Conservation (phyloP, 768 basidiomycete genomes). For the Rossbeevera mucosa region DNA sequence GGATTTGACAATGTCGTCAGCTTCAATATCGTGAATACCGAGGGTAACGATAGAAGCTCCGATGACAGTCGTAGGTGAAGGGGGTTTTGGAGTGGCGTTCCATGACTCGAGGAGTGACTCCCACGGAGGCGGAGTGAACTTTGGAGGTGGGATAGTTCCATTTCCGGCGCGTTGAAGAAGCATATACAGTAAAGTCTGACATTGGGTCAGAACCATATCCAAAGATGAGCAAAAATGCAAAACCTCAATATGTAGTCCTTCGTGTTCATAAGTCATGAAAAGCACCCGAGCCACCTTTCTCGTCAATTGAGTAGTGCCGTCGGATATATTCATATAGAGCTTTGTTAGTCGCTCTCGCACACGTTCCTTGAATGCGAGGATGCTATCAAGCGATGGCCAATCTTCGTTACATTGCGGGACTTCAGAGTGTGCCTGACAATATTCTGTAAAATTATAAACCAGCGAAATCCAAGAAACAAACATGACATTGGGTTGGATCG, state of each 20-base stretch:
- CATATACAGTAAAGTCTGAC: conserved; percentile 88
- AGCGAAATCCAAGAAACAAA: conserved; percentile 33
- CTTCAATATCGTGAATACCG: conserved; percentile 83
- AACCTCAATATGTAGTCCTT: conserved; percentile 81
- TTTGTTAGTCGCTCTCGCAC: conserved; percentile 68
- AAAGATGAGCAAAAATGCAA: neutral
- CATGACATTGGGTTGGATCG: conserved; percentile 82
- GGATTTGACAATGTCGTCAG: conserved; percentile 47
- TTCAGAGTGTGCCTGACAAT: conserved; percentile 72
- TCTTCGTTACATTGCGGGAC: conserved; percentile 78
- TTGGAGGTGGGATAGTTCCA: conserved; percentile 74
- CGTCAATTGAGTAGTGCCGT: conserved; percentile 46
- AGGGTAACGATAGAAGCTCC: conserved; percentile 57
- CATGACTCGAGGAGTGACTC: conserved; percentile 44
- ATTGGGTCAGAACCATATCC: conserved; percentile 3
- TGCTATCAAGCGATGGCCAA: conserved; percentile 74
- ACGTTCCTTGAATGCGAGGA: conserved; percentile 73
- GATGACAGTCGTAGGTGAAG: conserved; percentile 46
- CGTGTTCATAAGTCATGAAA: conserved; percentile 90
- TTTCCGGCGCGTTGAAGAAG: conserved; percentile 75
- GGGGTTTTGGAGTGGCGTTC: conserved; percentile 42
- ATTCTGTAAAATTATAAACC: neutral
- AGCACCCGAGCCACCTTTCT: conserved; percentile 73
- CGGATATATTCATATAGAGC: conserved; percentile 69
- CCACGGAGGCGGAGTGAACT: conserved; percentile 74